These are phyloP conservation scores for Penicillium silybi DNA, from an alignment of 495 filamentous ascomycete genomes.

Conservation along the genomic window DNA sequence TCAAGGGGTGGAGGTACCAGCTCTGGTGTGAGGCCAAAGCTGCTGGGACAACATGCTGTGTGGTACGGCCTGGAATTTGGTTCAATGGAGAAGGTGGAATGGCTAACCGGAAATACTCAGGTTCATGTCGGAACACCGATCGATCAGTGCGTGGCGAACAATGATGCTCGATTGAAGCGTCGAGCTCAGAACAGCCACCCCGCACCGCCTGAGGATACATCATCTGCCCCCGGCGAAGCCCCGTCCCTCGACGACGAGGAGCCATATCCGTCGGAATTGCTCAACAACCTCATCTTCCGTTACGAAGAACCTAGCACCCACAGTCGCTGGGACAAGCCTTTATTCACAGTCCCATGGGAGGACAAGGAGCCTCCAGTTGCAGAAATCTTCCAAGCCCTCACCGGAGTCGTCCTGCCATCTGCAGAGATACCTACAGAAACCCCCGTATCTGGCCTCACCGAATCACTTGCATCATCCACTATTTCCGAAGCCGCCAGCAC, in stretches of 20 bases:
- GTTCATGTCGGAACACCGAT: constrained; percentile 75
- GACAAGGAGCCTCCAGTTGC: constrained; percentile 65
- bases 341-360: constrained; percentile 83
- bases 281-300: constrained; percentile 90
- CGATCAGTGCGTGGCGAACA: constrained; percentile 57
- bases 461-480: constrained; percentile 23
- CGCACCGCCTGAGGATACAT: background rate
- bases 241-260: constrained; percentile 32
- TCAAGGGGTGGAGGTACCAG: constrained; percentile 97
- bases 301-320: constrained; percentile 97
- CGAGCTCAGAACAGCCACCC: constrained; percentile 3
- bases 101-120: constrained; percentile 27
- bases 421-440: constrained; percentile 21
- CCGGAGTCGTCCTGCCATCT: constrained; percentile 36
- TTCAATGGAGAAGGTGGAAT: background rate
- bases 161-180: constrained; percentile 34
- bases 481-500: constrained; percentile 33
- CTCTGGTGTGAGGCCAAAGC: constrained; percentile 94
- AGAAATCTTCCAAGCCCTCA: constrained; percentile 77
- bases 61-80: constrained; percentile 47
- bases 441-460: constrained; percentile 20
- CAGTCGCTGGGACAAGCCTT: constrained; percentile 89
- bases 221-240: background rate
- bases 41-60: constrained; percentile 72
- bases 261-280: constrained; percentile 63